A percentile compares a stretch with the other conserved stretches of the same genome.
phyloP scores from a whole-genome alignment of 2,329 filamentous ascomycete genomes.

The Neoascochyta sp. region DNA sequence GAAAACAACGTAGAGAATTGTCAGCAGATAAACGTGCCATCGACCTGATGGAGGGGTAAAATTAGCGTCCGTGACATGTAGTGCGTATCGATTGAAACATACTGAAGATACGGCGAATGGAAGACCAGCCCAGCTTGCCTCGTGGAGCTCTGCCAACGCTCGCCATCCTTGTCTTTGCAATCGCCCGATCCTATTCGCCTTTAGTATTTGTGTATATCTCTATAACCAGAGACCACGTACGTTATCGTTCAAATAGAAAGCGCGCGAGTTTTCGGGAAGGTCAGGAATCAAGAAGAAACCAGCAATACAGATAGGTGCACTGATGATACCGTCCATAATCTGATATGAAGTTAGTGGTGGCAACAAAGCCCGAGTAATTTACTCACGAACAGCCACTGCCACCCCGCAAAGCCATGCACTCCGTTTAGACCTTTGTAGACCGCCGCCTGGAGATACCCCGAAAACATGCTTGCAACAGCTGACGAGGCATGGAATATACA shows the following conservation, averaged over 20 bases:
- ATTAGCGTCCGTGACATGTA: too few species aligned
- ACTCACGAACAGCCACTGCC: constrained; percentile 23
- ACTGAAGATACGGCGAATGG: constrained; percentile 16
- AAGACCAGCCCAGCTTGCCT: constrained; percentile 9
- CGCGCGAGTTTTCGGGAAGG: constrained; percentile 15
- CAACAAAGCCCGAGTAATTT: not conserved
- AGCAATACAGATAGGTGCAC: constrained; percentile 13
- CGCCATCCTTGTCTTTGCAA: constrained; percentile 15
- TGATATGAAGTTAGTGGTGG: not conserved
- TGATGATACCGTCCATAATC: constrained; percentile 19
- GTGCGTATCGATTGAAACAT: not conserved
- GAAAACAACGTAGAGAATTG: constrained; percentile 15
- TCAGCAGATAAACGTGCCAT: constrained; percentile 19
- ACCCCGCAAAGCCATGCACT: constrained; percentile 13
- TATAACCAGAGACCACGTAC: constrained; percentile 1
- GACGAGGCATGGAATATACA: constrained; percentile 20
- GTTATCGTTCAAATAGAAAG: constrained; percentile 10
- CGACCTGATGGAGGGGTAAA: constrained; percentile 6
- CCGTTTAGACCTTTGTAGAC: constrained; percentile 18
- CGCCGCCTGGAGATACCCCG: constrained; percentile 19
- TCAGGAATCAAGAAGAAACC: constrained; percentile 16
- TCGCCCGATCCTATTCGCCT: constrained; percentile 4
- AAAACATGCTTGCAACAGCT: constrained; percentile 22
- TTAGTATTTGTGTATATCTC: not conserved
- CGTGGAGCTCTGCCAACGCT: constrained; percentile 14